Evolutionary conservation across 2,329 filamentous ascomycete genomes (phyloP), one percentile per base, ranked within the genome.

Genomic region (Colletotrichum endophyticum): DNA sequence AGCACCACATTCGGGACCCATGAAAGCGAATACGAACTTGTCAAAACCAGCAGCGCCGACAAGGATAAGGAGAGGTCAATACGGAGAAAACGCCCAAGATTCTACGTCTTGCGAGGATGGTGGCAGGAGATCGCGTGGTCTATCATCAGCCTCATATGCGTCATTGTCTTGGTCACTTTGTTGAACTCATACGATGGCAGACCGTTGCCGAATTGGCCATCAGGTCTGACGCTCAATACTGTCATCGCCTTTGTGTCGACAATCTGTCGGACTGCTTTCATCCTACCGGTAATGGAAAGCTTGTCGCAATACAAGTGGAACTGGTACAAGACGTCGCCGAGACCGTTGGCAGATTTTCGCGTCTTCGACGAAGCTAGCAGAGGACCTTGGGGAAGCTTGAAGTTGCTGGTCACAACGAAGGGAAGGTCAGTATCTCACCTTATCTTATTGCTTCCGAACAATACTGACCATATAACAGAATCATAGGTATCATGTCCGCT

Each of bases 181-280:
- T 66, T 79, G 15, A 36, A 30, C 19, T 34, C 53, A 4, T 77
- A 67, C 72, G 74, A 83, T 39, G 78, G 79, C 28, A 75, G 79
- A n/a, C 77, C 78, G 0, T 76, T 79, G 8, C 81, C 81, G 2
- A 72, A 76, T 4, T 78, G 80, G 78, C 78, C 78, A 5, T 34
- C 80, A 12, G 79, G 80, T 6, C 64, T 82, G 16, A 83, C 81
- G 1, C 79, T 83, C 62, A 83, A 83, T 71, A 81, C 82, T 1
- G 67, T 81, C 8, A 69, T 83, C 11, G 80, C 81, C 6, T 79
- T 82, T 67, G 69, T 83, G 22, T 78, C 81, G 2, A 82, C 81
- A 1, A 22, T 81, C 11, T 77, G 79, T 12, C 78, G 80, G 15
- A 72, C 78, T 1, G 75, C 79, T 4, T 80, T 81, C 53, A 66